Percentiles rank a stretch among this genome's conserved stretches.
phyloP scores from a whole-genome alignment of 768 basidiomycete genomes.

The Scleroderma bovista region DNA sequence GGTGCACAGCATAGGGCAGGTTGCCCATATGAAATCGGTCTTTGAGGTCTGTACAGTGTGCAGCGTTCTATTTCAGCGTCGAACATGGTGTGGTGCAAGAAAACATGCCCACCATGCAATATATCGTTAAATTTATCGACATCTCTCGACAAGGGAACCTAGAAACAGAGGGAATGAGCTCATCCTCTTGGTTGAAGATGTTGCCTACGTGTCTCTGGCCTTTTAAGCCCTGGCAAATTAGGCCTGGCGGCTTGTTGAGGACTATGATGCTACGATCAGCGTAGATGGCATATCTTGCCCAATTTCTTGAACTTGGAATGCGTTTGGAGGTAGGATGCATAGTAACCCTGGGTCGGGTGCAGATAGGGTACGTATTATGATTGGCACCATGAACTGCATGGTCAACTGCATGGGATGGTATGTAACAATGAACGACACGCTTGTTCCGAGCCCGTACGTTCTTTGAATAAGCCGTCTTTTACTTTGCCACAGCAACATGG shows the following conservation, averaged over 20 bases:
- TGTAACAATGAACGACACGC: no score
- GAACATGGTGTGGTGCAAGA: background rate
- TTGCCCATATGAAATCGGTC: conserved; percentile 27
- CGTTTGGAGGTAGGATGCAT: background rate
- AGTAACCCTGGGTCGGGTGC: no score
- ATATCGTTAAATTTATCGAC: conserved; percentile 33
- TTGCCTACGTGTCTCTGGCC: conserved; percentile 14
- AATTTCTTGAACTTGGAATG: conserved; percentile 15
- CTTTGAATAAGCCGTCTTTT: no score
- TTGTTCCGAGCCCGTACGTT: no score
- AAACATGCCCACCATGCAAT: conserved; percentile 27
- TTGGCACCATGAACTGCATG: no score
- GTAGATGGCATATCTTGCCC: conserved; percentile 39
- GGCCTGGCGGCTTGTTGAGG: conserved; percentile 55
- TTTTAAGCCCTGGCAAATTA: conserved; percentile 46
- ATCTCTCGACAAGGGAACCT: conserved; percentile 17
- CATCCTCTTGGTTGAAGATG: conserved; percentile 1
- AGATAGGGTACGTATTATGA: no score
- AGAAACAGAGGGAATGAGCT: conserved; percentile 3
- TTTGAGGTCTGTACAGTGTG: conserved; percentile 25
- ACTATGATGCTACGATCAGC: conserved; percentile 50
- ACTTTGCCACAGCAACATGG: conserved; percentile 41
- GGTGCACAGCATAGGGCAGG: conserved; percentile 51
- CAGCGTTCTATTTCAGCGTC: background rate
- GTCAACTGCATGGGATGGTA: no score